phyloP scores from a whole-genome alignment of 1,284 basidiomycete genomes.

The Baeospora myosura region DNA sequence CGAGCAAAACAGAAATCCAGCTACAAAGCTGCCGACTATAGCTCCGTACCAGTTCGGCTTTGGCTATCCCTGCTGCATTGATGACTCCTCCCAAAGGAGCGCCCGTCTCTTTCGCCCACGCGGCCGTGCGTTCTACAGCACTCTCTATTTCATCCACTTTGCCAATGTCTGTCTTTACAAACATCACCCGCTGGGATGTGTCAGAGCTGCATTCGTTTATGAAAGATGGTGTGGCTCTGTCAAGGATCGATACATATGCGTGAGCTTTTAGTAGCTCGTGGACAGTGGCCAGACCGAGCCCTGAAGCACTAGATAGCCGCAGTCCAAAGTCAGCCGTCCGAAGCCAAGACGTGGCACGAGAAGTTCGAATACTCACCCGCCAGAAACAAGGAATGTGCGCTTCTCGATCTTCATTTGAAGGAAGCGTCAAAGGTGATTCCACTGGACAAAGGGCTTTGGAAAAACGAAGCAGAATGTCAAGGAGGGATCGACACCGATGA shows the following conservation, averaged over 20 bases:
- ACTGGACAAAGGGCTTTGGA: too few relatives aligned
- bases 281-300: slow-evolving; percentile 45
- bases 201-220: slow-evolving; percentile 14
- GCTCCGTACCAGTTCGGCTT: slow-evolving; percentile 9
- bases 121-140: slow-evolving; percentile 32
- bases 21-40: neutral
- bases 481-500: too few relatives aligned
- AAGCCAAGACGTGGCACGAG: neutral
- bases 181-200: slow-evolving; percentile 27
- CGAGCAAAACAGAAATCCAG: neutral
- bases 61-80: slow-evolving; percentile 44
- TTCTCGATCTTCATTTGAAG: slow-evolving; percentile 44
- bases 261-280: slow-evolving; percentile 32
- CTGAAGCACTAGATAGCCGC: slow-evolving; percentile 34
- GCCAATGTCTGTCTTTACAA: slow-evolving; percentile 38
- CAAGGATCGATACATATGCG: slow-evolving; percentile 42
- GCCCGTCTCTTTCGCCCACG: slow-evolving; percentile 35
- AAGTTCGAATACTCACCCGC: slow-evolving; percentile 30
- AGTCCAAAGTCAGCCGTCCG: neutral
- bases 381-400: slow-evolving; percentile 45
- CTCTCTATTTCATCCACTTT: slow-evolving; percentile 27
- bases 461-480: too few relatives aligned
- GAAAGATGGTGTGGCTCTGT: slow-evolving; percentile 31
- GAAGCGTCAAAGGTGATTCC: too few relatives aligned
- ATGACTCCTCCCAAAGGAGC: slow-evolving; percentile 45